Percentiles rank a stretch among this genome's conserved stretches.
Evolutionary conservation across 2,329 filamentous ascomycete genomes (phyloP).

Genomic region (Stemphylium beticola): DNA sequence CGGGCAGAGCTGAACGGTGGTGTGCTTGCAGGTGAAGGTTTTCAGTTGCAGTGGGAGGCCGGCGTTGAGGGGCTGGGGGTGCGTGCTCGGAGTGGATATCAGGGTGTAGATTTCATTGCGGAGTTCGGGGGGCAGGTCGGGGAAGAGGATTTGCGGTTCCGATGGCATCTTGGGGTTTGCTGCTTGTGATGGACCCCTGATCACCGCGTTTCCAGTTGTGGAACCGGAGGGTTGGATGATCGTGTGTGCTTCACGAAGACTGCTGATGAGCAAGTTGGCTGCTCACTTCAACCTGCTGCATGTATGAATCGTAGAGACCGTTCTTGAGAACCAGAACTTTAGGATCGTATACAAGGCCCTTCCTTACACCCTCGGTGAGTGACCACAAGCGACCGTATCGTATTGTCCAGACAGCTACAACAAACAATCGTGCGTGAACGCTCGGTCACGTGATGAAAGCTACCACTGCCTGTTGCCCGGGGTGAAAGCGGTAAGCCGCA

Average conservation of each 20-base stretch:
- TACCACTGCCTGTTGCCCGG: slow-evolving; percentile 9
- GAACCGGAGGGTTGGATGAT: neutral
- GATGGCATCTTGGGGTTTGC: slow-evolving; percentile 5
- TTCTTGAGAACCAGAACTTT: neutral
- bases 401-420: neutral
- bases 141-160: slow-evolving; percentile 24
- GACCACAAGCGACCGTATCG: slow-evolving; percentile 15
- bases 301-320: neutral
- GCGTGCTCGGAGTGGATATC: slow-evolving; percentile 12
- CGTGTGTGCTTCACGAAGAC: too few relatives aligned
- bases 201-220: too few relatives aligned
- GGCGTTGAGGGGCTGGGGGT: slow-evolving; percentile 8
- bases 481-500: slow-evolving; percentile 14
- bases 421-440: slow-evolving; percentile 12
- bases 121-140: slow-evolving; percentile 38
- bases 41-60: slow-evolving; percentile 32
- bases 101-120: slow-evolving; percentile 39
- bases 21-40: slow-evolving; percentile 34
- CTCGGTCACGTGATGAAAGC: slow-evolving; percentile 17
- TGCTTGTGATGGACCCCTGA: neutral
- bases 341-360: too few relatives aligned
- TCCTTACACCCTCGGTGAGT: slow-evolving; percentile 1
- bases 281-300: neutral
- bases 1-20: slow-evolving; percentile 28
- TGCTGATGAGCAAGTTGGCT: neutral